Base-by-base conservation (phyloP, 139 green algal genomes). In the Picochlorum costavermella region DNA sequence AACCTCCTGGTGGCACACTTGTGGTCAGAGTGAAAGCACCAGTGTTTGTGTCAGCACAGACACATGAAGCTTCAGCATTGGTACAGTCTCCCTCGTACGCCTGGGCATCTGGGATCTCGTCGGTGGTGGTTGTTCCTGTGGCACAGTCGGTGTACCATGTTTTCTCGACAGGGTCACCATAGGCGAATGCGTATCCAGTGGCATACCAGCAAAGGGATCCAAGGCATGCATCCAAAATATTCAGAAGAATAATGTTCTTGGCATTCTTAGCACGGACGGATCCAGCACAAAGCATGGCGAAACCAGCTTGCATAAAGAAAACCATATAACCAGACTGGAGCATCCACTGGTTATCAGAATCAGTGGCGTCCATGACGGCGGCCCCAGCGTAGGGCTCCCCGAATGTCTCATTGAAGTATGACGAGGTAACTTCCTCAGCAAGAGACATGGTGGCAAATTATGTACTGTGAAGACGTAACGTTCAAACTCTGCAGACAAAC, bases 161-260 rank as follows among this genome's bases (percentile, higher is more conserved):
- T 23, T 60, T 49, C 31, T 58, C 40, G 6, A 50, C 28, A 25
- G 67, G 67, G 73, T 79, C 73, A 28, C 73, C 73, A 46, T 63
- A 79, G 4, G 67, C 67, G 65, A 79, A 79, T 48, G 73, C 73
- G 25, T 56, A 79, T 44, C 71, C 71, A 14, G 65, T 72, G 13
- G 59, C 33, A 28, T 63, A 76, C 69, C 64, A 64, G 28, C 11
- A 30, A 12, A 90, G 33, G 58, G 73, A 75, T 55, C 83, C 85
- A 31, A 81, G 75, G 67, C 75, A 83, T 5, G 84, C 84, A 72
- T 94, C 86, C 49, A 93, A 65, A 5, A 94, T 70, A 73, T 91
- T 93, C 62, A 90, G 89, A n/a, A 96, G 71, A 60, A 95, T 81
- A 69, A 96, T 96, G 81, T 96, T 95, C 78, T 88, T 91, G 33